phyloP scores from a whole-genome alignment of 208 protist genomes.

The Trypanosoma avium region DNA sequence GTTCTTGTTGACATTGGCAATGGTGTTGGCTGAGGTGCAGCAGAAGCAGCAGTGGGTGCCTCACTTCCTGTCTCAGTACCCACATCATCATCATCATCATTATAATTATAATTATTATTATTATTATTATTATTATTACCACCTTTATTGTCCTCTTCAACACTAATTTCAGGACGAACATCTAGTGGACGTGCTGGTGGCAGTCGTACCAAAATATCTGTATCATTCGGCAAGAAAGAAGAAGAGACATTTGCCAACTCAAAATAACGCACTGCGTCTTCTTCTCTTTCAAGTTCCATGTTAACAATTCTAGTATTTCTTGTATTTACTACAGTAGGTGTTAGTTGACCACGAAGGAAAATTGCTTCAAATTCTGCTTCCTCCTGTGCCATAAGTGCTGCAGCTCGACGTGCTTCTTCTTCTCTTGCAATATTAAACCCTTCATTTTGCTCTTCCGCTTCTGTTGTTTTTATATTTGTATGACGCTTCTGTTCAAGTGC shows the following conservation, averaged over 20 bases:
- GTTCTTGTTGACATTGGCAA: background rate
- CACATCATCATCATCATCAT: background rate
- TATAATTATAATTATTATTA: background rate
- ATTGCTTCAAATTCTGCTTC: constrained; percentile 17
- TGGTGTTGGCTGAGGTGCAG: background rate
- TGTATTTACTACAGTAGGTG: background rate
- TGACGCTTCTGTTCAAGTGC: too few species aligned
- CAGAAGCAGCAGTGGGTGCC: background rate
- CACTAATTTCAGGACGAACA: too few species aligned
- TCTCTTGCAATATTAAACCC: background rate
- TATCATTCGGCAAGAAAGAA: constrained; percentile 7
- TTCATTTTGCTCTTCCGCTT: background rate
- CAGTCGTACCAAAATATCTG: constrained; percentile 9
- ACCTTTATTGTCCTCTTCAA: too few species aligned
- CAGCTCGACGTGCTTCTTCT: constrained; percentile 2
- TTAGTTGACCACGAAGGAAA: constrained; percentile 12
- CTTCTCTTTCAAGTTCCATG: background rate
- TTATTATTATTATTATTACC: too few species aligned
- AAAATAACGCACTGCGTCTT: background rate
- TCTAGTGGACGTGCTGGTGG: too few species aligned
- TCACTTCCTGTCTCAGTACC: background rate
- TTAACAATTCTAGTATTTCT: too few species aligned
- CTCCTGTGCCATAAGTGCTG: background rate
- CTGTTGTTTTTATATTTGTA: background rate
- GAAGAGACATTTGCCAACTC: constrained; percentile 6